Conservation (phyloP, 345 rosid genomes). For the Hypericum androsaemum region DNA sequence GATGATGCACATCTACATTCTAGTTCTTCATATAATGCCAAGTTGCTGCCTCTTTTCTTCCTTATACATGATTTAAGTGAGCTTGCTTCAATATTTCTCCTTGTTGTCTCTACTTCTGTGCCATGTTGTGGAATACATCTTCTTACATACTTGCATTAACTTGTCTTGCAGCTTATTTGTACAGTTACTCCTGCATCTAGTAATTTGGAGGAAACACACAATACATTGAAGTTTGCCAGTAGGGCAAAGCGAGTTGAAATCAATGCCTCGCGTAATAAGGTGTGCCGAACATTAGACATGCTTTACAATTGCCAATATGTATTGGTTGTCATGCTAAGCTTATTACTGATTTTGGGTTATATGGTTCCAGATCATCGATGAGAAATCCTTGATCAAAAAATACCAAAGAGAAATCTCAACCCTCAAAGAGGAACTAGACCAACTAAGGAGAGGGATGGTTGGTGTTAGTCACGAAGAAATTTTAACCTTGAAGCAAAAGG, state of each 20-base stretch:
- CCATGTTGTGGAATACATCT: constrained; percentile 9
- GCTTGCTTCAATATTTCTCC: not conserved
- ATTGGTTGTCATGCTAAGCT: constrained; percentile 9
- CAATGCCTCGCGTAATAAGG: constrained; percentile 95
- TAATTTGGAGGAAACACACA: constrained; percentile 95
- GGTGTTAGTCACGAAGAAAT: constrained; percentile 95
- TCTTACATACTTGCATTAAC: constrained; percentile 2
- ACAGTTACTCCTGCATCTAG: constrained; percentile 98
- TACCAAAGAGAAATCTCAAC: constrained; percentile 88
- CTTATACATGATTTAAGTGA: no score
- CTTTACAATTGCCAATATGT: not conserved
- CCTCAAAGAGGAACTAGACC: constrained; percentile 92
- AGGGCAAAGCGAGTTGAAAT: constrained; percentile 97
- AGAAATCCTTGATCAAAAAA: constrained; percentile 92
- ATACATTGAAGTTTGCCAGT: constrained; percentile 96
- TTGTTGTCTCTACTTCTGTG: not conserved
- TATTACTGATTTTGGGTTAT: constrained; percentile 13
- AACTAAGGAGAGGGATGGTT: constrained; percentile 69
- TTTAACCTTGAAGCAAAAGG: constrained; percentile 84
- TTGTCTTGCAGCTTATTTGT: constrained; percentile 73
- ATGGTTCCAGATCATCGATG: constrained; percentile 79
- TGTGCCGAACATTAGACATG: constrained; percentile 17
- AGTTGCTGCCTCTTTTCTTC: no score
- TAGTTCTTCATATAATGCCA: no score
- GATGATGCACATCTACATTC: no score